Conservation (phyloP, 1,139 yeast species). For the Taphrina betulina region DNA sequence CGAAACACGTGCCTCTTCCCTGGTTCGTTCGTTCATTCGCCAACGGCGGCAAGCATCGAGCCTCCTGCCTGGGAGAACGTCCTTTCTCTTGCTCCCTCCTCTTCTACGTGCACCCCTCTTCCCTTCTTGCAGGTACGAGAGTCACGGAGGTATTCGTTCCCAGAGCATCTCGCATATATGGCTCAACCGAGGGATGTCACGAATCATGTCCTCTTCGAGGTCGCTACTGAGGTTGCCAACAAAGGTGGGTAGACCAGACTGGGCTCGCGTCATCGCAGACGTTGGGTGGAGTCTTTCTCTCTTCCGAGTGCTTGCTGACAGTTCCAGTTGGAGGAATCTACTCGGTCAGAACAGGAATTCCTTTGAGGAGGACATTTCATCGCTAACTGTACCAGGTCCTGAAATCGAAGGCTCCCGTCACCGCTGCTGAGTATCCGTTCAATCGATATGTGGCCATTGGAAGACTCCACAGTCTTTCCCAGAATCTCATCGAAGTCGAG, state of each 20-base stretch:
- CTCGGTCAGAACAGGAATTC: no score
- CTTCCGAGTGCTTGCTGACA: constrained; percentile 2
- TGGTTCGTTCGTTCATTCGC: no score
- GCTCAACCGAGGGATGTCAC: constrained; percentile 47
- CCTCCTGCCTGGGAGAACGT: no score
- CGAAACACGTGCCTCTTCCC: no score
- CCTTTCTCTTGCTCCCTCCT: no score
- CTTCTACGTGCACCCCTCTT: background rate
- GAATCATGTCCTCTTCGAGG: constrained; percentile 85
- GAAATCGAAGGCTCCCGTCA: constrained; percentile 94
- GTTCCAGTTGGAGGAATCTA: constrained; percentile 84
- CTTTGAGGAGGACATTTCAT: no score
- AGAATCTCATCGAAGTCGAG: constrained; percentile 73
- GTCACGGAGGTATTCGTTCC: no score
- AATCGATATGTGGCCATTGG: constrained; percentile 86
- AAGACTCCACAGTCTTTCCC: constrained; percentile 58
- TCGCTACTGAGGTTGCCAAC: constrained; percentile 97
- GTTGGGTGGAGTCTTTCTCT: background rate
- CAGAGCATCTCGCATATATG: no score
- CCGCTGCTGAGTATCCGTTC: constrained; percentile 80
- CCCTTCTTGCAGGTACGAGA: no score
- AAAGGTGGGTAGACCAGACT: constrained; percentile 47
- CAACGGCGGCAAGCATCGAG: no score
- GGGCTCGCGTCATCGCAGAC: background rate
- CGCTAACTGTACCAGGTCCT: constrained; percentile 65